Percentiles rank a stretch among this genome's conserved stretches.
Conservation (phyloP, 352 stramenopile species). For the Phytophthora multivora region DNA sequence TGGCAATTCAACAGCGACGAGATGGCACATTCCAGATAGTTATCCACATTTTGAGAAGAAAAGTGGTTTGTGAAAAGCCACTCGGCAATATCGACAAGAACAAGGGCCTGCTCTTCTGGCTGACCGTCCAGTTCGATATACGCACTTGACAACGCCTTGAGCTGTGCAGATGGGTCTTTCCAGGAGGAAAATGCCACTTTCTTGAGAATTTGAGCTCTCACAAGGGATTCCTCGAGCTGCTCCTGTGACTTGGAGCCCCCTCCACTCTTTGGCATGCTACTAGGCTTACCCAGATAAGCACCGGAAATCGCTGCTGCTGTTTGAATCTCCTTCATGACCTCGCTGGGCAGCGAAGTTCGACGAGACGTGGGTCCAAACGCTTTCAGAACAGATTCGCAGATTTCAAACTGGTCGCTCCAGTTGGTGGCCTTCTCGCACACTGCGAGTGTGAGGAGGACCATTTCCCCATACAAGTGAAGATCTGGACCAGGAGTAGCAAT, state of each 20-base stretch:
- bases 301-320: constrained; percentile 54
- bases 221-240: constrained; percentile 42
- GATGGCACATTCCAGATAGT: constrained; percentile 61
- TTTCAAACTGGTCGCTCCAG: constrained; percentile 47
- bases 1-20: constrained; percentile 49
- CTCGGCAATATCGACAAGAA: constrained; percentile 85
- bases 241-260: constrained; percentile 38
- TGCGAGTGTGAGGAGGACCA: constrained; percentile 59
- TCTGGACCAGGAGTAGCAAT: constrained; percentile 2
- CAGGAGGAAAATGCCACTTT: constrained; percentile 71
- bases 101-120: constrained; percentile 62
- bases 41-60: constrained; percentile 51
- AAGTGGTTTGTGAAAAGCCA: constrained; percentile 83
- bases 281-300: constrained; percentile 60
- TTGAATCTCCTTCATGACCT: constrained; percentile 56
- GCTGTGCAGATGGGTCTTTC: constrained; percentile 58
- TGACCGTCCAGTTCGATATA: constrained; percentile 62
- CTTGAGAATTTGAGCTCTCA: constrained; percentile 67
- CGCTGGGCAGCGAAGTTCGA: constrained; percentile 14
- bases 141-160: constrained; percentile 60
- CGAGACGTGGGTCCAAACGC: constrained; percentile 20
- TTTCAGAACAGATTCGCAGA: constrained; percentile 42
- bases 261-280: constrained; percentile 9
- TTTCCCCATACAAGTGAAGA: constrained; percentile 49
- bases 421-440: constrained; percentile 53